A percentile compares a stretch with the other conserved stretches of the same genome.
These are phyloP conservation scores for Coemansia sp. DNA, from an alignment of 192 early-diverging fungal species.

Conservation along the genomic window DNA sequence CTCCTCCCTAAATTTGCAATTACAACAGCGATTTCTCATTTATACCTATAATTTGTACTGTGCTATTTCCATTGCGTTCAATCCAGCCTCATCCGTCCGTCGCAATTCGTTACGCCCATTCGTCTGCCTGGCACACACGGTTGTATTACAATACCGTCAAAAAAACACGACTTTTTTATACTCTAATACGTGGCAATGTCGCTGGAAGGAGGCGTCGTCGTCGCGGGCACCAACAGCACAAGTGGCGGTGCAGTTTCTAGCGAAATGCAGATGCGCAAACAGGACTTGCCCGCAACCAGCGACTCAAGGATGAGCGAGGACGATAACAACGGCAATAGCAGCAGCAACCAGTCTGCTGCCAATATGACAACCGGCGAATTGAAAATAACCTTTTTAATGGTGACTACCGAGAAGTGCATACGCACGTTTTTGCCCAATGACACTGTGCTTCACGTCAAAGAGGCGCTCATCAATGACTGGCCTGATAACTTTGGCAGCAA, in stretches of 20 bases:
- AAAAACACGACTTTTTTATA: neutral
- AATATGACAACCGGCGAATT: conserved; percentile 16
- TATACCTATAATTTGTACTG: neutral
- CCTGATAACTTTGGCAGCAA: conserved; percentile 40
- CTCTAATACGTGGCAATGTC: neutral
- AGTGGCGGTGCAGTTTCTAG: neutral
- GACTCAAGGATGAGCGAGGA: conserved; percentile 1
- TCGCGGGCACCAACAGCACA: neutral
- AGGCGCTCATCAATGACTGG: conserved; percentile 39
- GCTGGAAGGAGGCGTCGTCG: neutral
- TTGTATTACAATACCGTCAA: neutral
- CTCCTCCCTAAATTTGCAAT: neutral
- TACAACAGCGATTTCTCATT: neutral
- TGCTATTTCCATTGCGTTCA: neutral
- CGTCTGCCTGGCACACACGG: neutral
- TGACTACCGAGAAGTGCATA: conserved; percentile 31
- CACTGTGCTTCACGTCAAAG: conserved; percentile 37
- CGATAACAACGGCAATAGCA: conserved; percentile 15
- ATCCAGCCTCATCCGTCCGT: neutral
- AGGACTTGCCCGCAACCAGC: neutral
- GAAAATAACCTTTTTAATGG: conserved; percentile 40
- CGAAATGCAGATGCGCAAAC: conserved; percentile 13
- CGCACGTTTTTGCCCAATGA: conserved; percentile 28
- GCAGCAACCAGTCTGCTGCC: conserved; percentile 5
- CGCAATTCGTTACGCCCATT: neutral